phyloP scores from a whole-genome alignment of 306 rosid species.

The Vigna trinervia region DNA sequence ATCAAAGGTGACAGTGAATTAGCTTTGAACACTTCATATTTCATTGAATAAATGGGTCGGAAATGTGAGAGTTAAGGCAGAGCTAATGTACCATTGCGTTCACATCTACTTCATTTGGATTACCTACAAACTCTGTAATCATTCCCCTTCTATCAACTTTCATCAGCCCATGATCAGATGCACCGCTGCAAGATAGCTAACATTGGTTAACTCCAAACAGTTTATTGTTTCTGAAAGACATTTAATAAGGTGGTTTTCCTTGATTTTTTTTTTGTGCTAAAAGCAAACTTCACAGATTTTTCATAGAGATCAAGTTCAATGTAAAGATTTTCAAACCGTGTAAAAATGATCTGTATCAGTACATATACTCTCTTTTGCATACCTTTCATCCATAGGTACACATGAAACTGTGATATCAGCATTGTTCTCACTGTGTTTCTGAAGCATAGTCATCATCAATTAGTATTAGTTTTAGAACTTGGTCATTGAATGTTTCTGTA shows the following conservation, averaged over 20 bases:
- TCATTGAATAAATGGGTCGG: not conserved
- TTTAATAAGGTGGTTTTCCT: not conserved
- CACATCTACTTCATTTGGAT: slow-evolving; percentile 70
- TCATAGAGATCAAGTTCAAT: too few species aligned
- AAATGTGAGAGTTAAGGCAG: not conserved
- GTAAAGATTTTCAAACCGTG: too few species aligned
- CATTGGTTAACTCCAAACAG: slow-evolving; percentile 42
- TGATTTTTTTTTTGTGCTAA: too few species aligned
- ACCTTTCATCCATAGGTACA: slow-evolving; percentile 87
- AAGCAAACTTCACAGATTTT: too few species aligned
- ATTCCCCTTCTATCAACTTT: slow-evolving; percentile 70
- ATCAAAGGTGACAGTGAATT: slow-evolving; percentile 27
- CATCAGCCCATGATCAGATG: slow-evolving; percentile 79
- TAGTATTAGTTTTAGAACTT: slow-evolving; percentile 14
- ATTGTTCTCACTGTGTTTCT: slow-evolving; percentile 71
- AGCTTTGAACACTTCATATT: slow-evolving; percentile 19
- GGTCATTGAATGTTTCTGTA: not conserved
- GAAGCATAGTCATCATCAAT: slow-evolving; percentile 38
- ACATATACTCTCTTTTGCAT: not conserved
- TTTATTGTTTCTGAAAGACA: slow-evolving; percentile 7
- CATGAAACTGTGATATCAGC: slow-evolving; percentile 93
- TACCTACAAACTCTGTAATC: slow-evolving; percentile 64
- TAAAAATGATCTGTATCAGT: too few species aligned
- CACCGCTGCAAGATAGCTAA: slow-evolving; percentile 57
- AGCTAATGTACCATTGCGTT: slow-evolving; percentile 69